phyloP scores from a whole-genome alignment of 2,329 filamentous ascomycete genomes.

The Claviceps capensis region DNA sequence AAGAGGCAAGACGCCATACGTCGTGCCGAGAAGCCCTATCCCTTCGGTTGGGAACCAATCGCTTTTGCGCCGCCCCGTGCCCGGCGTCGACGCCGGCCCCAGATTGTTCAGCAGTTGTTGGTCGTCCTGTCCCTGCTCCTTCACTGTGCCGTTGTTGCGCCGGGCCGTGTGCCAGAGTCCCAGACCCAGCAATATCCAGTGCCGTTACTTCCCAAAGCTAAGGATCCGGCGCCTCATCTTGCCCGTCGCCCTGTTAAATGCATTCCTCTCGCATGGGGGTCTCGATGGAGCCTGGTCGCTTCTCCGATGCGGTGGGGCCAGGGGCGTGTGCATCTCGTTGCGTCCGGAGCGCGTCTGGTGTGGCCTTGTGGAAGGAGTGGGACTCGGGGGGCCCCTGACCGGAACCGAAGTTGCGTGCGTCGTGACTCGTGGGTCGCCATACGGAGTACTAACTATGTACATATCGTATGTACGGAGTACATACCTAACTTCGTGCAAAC shows the following conservation, averaged over 20 bases:
- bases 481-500: too few species aligned
- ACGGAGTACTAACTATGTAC: too few species aligned
- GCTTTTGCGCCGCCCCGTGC: background rate
- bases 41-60: background rate
- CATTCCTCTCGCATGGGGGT: conserved; percentile 1
- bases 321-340: conserved; percentile 1
- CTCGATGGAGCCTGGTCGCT: background rate
- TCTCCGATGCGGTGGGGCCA: conserved; percentile 4
- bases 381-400: background rate
- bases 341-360: background rate
- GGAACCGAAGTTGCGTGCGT: background rate
- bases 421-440: background rate
- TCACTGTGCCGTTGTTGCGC: conserved; percentile 2
- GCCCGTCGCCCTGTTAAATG: background rate
- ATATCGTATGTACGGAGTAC: too few species aligned
- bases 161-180: background rate
- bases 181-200: background rate
- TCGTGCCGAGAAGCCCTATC: background rate
- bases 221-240: background rate
- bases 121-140: background rate
- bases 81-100: background rate
- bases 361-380: background rate
- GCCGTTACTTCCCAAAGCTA: background rate
- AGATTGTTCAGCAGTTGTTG: background rate
- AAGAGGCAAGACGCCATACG: background rate